A percentile compares a stretch with the other conserved stretches of the same genome.
These are phyloP conservation scores for Termitomyces sp. DNA, from an alignment of 768 basidiomycete genomes.

Conservation along the genomic window DNA sequence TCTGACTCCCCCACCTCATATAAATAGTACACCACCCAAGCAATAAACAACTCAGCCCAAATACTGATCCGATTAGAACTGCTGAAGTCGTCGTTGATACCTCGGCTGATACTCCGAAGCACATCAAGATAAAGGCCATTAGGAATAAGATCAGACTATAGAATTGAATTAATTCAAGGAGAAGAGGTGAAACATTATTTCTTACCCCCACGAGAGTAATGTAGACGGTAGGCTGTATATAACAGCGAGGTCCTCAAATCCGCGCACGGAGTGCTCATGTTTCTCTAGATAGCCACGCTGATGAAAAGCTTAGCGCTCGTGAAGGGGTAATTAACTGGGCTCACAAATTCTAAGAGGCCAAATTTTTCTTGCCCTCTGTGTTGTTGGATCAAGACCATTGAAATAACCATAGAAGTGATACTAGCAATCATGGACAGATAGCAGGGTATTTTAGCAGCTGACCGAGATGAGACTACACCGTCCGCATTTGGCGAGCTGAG, in stretches of 20 bases:
- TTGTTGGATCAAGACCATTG: neutral
- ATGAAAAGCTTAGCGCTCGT: neutral
- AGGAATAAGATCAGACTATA: neutral
- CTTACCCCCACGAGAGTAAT: conserved; percentile 1
- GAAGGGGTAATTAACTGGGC: neutral
- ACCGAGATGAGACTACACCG: neutral
- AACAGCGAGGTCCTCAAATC: neutral
- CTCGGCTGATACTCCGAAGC: neutral
- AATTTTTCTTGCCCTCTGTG: neutral
- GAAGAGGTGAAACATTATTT: neutral
- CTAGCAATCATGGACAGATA: neutral
- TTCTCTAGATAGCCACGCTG: neutral
- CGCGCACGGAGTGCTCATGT: neutral
- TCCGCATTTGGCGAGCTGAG: neutral
- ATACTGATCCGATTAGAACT: neutral
- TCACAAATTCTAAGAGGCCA: neutral
- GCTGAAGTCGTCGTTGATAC: neutral
- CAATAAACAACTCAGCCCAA: neutral
- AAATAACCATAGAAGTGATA: neutral
- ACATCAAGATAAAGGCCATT: neutral
- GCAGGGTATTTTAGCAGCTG: neutral
- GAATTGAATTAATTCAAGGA: neutral
- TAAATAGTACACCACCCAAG: neutral
- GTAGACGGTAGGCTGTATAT: conserved; percentile 1
- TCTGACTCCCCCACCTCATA: neutral